Conservation (phyloP, 2,329 filamentous ascomycete species). For the Nemania sp. region DNA sequence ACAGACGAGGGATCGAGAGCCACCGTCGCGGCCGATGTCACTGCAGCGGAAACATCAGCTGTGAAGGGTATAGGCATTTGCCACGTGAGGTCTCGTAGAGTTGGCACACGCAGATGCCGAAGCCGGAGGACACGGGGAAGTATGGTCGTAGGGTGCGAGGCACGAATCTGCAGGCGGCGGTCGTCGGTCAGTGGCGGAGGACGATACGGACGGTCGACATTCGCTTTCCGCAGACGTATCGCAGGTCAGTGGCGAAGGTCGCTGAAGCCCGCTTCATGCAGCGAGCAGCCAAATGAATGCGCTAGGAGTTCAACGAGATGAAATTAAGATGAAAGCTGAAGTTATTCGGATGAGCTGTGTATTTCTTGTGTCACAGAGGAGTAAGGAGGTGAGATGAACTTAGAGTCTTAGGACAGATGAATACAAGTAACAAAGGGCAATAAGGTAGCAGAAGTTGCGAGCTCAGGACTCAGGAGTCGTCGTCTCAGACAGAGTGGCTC, state of each 20-base stretch:
- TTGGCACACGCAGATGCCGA: constrained; percentile 2
- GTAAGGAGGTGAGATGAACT: background rate
- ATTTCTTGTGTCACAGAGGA: background rate
- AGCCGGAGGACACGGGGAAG: constrained; percentile 9
- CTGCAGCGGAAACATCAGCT: constrained; percentile 29
- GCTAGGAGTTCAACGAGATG: background rate
- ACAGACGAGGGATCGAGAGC: constrained; percentile 31
- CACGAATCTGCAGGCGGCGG: background rate
- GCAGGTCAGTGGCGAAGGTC: background rate
- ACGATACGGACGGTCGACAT: constrained; percentile 7
- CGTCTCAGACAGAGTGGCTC: background rate
- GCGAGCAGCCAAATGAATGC: background rate
- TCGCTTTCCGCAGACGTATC: constrained; percentile 12
- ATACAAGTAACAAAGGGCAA: background rate
- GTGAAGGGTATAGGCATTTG: constrained; percentile 37
- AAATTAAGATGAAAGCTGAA: background rate
- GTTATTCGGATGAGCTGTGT: background rate
- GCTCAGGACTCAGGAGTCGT: constrained; percentile 5
- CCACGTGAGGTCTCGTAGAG: constrained; percentile 13
- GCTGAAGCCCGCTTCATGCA: constrained; percentile 4
- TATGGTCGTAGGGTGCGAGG: background rate
- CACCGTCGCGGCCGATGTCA: constrained; percentile 31
- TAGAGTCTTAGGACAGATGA: background rate
- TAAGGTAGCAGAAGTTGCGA: background rate
- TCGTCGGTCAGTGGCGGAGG: background rate